phyloP scores from a whole-genome alignment of 768 basidiomycete species.

The Boletus vinaceobasis region DNA sequence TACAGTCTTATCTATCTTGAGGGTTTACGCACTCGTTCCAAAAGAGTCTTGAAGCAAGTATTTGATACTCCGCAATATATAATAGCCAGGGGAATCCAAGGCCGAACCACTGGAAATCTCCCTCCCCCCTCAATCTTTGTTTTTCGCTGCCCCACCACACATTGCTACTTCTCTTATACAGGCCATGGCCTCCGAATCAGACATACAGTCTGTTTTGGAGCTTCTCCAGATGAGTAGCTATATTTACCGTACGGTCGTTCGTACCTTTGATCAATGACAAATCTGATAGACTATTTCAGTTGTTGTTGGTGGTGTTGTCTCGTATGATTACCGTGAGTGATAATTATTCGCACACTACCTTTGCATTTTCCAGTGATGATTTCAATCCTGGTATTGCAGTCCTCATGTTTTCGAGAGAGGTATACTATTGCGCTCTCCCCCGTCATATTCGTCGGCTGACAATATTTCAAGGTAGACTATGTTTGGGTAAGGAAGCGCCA shows the following conservation, averaged over 20 bases:
- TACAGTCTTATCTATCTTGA: too few relatives aligned
- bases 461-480: conserved; percentile 3
- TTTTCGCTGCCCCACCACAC: not conserved
- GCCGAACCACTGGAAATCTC: not conserved
- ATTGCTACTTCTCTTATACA: not conserved
- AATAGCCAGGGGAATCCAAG: not conserved
- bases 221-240: not conserved
- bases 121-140: not conserved
- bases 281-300: not conserved
- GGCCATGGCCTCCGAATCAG: not conserved
- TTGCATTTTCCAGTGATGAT: not conserved
- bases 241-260: not conserved
- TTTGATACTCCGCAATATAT: not conserved
- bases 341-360: too few relatives aligned
- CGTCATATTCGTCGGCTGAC: not conserved
- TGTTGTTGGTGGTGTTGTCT: not conserved
- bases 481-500: conserved; percentile 7
- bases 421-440: not conserved
- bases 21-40: not conserved
- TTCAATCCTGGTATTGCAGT: not conserved
- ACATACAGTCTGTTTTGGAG: not conserved
- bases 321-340: conserved; percentile 9
- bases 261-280: not conserved
- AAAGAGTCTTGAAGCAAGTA: not conserved
- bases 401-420: conserved; percentile 2